phyloP scores from a whole-genome alignment of 768 basidiomycete genomes.

The Termitomyces sp. region DNA sequence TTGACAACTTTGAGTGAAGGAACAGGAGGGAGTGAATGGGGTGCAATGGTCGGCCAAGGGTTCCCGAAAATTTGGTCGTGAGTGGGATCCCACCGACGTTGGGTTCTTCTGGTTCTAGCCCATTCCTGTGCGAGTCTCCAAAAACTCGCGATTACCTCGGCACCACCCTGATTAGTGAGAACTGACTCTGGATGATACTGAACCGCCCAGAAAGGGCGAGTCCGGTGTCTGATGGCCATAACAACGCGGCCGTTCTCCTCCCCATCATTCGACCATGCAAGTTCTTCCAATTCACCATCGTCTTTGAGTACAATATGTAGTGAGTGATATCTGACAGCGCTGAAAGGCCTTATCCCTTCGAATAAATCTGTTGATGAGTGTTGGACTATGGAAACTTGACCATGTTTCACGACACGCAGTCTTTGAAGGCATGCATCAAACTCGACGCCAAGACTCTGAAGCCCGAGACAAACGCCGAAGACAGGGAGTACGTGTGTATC shows the following conservation, averaged over 20 bases:
- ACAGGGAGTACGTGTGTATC: conserved; percentile 55
- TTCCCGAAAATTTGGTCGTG: conserved; percentile 37
- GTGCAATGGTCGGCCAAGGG: conserved; percentile 52
- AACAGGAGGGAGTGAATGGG: conserved; percentile 20
- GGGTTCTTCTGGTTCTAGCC: conserved; percentile 36
- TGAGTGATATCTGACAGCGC: conserved; percentile 79
- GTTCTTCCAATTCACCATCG: conserved; percentile 55
- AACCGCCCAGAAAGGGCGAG: conserved; percentile 79
- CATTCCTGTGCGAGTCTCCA: conserved; percentile 66
- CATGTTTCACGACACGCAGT: conserved; percentile 71
- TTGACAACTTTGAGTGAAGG: conserved; percentile 20
- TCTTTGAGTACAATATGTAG: conserved; percentile 52
- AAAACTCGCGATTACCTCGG: conserved; percentile 69
- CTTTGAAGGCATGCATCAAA: conserved; percentile 59
- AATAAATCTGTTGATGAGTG: conserved; percentile 64
- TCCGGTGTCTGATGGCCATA: conserved; percentile 68
- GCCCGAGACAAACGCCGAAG: conserved; percentile 81
- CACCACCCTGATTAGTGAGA: conserved; percentile 63
- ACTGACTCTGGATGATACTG: conserved; percentile 90
- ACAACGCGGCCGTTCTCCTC: conserved; percentile 64
- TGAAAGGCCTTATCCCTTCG: conserved; percentile 44
- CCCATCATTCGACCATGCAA: conserved; percentile 73
- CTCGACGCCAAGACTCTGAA: conserved; percentile 71
- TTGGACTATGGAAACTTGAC: conserved; percentile 62
- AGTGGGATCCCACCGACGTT: conserved; percentile 38